phyloP scores from a whole-genome alignment of 2,329 filamentous ascomycete species.

The Xylaria digitata region DNA sequence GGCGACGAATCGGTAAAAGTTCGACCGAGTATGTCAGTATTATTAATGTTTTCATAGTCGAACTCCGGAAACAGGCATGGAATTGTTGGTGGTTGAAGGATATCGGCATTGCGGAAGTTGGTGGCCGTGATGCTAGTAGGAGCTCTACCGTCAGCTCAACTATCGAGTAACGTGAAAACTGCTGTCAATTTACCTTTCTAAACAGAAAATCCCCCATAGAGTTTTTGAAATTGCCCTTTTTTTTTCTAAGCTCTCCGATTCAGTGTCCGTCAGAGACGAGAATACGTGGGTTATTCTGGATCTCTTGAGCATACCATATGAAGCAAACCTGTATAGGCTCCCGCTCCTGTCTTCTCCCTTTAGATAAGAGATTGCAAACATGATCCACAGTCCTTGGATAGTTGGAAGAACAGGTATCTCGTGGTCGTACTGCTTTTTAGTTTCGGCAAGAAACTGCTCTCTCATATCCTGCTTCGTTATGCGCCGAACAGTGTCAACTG shows the following conservation, averaged over 20 bases:
- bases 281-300: slow-evolving; percentile 14
- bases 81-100: slow-evolving; percentile 10
- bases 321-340: slow-evolving; percentile 31
- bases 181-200: slow-evolving; percentile 31
- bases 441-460: slow-evolving; percentile 25
- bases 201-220: slow-evolving; percentile 31
- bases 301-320: slow-evolving; percentile 32
- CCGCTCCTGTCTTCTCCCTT: slow-evolving; percentile 29
- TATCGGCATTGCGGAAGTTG: slow-evolving; percentile 12
- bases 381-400: slow-evolving; percentile 33
- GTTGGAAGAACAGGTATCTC: slow-evolving; percentile 22
- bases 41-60: neutral
- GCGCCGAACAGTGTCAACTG: slow-evolving; percentile 1
- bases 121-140: slow-evolving; percentile 17
- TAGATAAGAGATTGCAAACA: slow-evolving; percentile 29
- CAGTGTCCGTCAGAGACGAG: slow-evolving; percentile 4
- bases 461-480: slow-evolving; percentile 17
- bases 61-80: slow-evolving; percentile 31
- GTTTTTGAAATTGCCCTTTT: slow-evolving; percentile 30
- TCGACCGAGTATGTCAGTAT: slow-evolving; percentile 25
- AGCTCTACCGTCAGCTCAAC: slow-evolving; percentile 12
- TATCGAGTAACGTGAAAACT: neutral
- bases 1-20: slow-evolving; percentile 13
- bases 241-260: neutral
- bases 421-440: slow-evolving; percentile 16